Evolutionary conservation across 768 basidiomycete species (phyloP), one percentile per base, ranked within the genome.

Genomic region (Suillus sp.): DNA sequence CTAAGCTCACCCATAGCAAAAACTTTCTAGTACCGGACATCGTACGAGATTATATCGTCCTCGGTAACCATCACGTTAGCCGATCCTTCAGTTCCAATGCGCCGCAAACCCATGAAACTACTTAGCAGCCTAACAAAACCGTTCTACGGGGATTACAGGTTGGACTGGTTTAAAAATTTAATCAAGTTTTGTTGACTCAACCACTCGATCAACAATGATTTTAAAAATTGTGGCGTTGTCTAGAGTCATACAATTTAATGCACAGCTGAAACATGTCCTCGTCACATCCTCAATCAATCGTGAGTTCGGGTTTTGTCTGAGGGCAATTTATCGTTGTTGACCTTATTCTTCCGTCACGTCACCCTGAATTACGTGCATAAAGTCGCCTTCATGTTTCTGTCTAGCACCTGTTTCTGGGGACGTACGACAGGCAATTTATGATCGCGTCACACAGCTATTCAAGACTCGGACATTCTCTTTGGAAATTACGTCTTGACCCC

Each of bases 321-420:
- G 20, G 10, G 51, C 14, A 6, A 53, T 53, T 13, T 32, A 53
- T 32, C 20, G 2, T 53, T 34, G 30, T 30, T 53, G 32, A 53
- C 30, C 18, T 32, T 20, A 11, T 6, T 20, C 30, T 10, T 27
- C 22, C 30, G 27, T 51, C 51, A 53, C 10, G 30, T 32, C n/a
- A 5, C 34, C 51, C 51, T 53, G 32, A 13, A n/a, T 53, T n/a
- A 53, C 32, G 51, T 34, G 20, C 34, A 53, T 53, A 13, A 34
- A 53, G n/a, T 53, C 20, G 6, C 51, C 51, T 53, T 34, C 51
- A 53, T 20, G 51, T 32, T 53, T 53, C 51, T 53, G 51, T 53
- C 51, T 2, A 34, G 11, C 51, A 53, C 30, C 30, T 53, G 30
- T 20, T 30, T 51, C 27, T 51, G 16, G 50, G 50, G 27, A 51